Conservation (phyloP, 352 stramenopile genomes). For the Phytophthora tentaculata region DNA sequence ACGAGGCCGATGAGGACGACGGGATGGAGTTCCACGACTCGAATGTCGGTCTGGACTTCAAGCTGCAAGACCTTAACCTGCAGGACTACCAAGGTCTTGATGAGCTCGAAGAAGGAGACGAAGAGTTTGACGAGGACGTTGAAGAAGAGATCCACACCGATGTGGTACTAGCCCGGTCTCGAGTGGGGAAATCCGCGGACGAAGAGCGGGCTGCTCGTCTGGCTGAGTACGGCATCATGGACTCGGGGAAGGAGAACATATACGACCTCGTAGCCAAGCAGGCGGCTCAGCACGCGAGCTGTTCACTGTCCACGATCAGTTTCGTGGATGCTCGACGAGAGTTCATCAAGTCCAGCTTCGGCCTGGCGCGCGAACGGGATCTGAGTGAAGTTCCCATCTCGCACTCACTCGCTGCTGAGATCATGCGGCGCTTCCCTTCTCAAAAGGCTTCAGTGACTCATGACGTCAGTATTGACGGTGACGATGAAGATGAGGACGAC, state of each 20-base stretch:
- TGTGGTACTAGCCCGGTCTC: slow-evolving; percentile 27
- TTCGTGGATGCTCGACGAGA: slow-evolving; percentile 69
- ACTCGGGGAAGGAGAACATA: slow-evolving; percentile 55
- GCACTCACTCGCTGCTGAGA: slow-evolving; percentile 62
- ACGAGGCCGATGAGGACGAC: slow-evolving; percentile 41
- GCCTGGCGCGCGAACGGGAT: slow-evolving; percentile 33
- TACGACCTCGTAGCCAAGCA: slow-evolving; percentile 68
- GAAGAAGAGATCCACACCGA: slow-evolving; percentile 51
- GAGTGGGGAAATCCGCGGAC: slow-evolving; percentile 25
- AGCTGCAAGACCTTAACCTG: slow-evolving; percentile 51
- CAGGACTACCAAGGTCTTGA: slow-evolving; percentile 48
- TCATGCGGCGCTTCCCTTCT: slow-evolving; percentile 55
- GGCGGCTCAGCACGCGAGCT: slow-evolving; percentile 55
- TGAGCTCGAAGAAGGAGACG: slow-evolving; percentile 45
- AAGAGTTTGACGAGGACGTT: slow-evolving; percentile 57
- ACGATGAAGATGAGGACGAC: slow-evolving; percentile 36
- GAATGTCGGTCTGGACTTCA: slow-evolving; percentile 45
- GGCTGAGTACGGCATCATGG: slow-evolving; percentile 61
- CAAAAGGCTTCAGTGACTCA: slow-evolving; percentile 20
- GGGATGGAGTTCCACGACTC: slow-evolving; percentile 53
- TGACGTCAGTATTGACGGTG: slow-evolving; percentile 31
- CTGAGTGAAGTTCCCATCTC: slow-evolving; percentile 51
- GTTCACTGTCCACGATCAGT: slow-evolving; percentile 61
- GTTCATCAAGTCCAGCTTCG: slow-evolving; percentile 65
- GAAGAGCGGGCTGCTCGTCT: slow-evolving; percentile 51